Base-by-base conservation (phyloP, 2,329 filamentous ascomycete species). In the Fusarium tjaetaba region DNA sequence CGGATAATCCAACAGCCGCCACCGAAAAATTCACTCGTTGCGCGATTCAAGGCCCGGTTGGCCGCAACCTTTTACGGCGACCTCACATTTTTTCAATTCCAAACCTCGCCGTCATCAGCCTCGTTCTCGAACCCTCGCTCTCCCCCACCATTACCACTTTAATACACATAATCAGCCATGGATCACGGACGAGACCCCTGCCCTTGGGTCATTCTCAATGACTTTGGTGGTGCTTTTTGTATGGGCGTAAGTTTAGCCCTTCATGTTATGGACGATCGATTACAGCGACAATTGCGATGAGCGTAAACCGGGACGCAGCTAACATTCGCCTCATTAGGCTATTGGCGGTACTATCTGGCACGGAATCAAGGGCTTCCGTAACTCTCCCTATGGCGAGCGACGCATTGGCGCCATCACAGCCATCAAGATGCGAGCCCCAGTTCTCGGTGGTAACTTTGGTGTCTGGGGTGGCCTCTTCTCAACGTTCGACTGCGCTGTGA, bases 111-210 rank as follows among this genome's bases (percentile, higher is more conserved):
- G 49, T 70, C 46, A 55, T 56, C 61, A 64, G 61, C 69, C 74
- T 68, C 66, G 56, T 42, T 52, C 62, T 66, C 38, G 63, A 68
- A 48, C 45, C 43, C 38, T 55, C 56, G 49, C 58, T 42, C 24
- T 62, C 58, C 8, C 26, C 51, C 61, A 41, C 60, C 41, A 39
- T 46, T 24, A 57, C 52, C 28, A 42, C 57, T 51, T 45, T 60
- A 68, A 66, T 48, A 64, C 45, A 43, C 56, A 68, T 57, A 68
- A 61, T 57, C 45, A 60, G 66, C 76, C 60, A 96, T 97, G 93
- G 96, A 99, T 91, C 96, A 98, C 88, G 93, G 94, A 74, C 90
- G 96, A 86, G 96, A 98, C 85, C 96, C 96, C 72, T 98, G 96
- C 85, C 96, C 96, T 64, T 98, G 93, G 92, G 95, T 98, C 80